phyloP scores from a whole-genome alignment of 1,139 yeast genomes.

The Taphrina deformans region DNA sequence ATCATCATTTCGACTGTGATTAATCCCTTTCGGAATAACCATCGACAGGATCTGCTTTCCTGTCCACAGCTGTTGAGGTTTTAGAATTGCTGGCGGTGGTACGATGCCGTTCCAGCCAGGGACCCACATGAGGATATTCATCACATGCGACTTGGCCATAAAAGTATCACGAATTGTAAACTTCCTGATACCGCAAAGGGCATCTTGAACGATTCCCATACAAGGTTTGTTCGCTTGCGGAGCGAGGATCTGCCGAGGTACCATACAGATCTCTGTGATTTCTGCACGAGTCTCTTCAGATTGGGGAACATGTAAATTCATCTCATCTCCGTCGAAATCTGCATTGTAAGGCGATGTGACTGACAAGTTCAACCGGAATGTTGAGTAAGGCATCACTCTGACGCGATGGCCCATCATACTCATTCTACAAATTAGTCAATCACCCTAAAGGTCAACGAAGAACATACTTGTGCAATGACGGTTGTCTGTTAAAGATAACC shows the following conservation, averaged over 20 bases:
- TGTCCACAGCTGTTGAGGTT: slow-evolving; percentile 96
- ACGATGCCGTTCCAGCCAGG: slow-evolving; percentile 98
- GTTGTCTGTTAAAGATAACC: slow-evolving; percentile 97
- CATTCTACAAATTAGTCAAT: slow-evolving; percentile 51
- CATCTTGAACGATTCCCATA: slow-evolving; percentile 99
- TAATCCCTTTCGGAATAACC: slow-evolving; percentile 95
- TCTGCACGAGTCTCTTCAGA: slow-evolving; percentile 98
- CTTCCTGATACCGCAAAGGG: slow-evolving; percentile 94
- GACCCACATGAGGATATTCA: slow-evolving; percentile 96
- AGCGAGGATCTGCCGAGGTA: slow-evolving; percentile 94
- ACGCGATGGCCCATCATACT: slow-evolving; percentile 99
- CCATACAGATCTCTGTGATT: slow-evolving; percentile 90
- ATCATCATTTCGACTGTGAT: slow-evolving; percentile 88
- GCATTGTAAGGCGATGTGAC: slow-evolving; percentile 99
- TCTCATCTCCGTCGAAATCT: slow-evolving; percentile 99
- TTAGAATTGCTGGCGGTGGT: slow-evolving; percentile 92
- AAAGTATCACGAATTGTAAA: slow-evolving; percentile 88
- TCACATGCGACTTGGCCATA: slow-evolving; percentile 87
- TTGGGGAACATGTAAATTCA: slow-evolving; percentile 99
- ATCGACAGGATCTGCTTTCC: slow-evolving; percentile 92
- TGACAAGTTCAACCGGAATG: slow-evolving; percentile 92
- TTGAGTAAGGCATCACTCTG: slow-evolving; percentile 97
- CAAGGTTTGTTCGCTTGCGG: slow-evolving; percentile 99
- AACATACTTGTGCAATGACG: slow-evolving; percentile 78
- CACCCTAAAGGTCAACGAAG: not conserved